Evolutionary conservation across 768 basidiomycete species (phyloP).

Genomic region (Psilocybe azurescens): DNA sequence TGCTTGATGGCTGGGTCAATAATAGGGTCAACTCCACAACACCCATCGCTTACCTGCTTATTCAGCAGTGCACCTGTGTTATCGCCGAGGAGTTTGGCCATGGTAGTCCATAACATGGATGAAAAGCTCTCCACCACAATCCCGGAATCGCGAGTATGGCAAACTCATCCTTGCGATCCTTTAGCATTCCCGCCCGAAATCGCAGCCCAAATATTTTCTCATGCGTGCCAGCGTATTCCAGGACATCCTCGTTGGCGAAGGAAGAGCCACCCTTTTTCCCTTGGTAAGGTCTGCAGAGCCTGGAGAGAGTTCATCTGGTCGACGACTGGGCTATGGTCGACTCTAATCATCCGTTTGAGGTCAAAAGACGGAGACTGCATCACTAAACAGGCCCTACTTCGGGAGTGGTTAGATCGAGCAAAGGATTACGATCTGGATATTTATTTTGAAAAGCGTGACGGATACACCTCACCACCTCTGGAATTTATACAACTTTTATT

Average conservation of each 20-base stretch:
- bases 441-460: neutral
- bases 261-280: constrained; percentile 1
- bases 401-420: constrained; percentile 6
- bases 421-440: neutral
- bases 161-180: neutral
- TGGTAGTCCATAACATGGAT: neutral
- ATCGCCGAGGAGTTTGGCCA: neutral
- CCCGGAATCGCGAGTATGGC: neutral
- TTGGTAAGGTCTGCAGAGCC: constrained; percentile 9
- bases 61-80: no score
- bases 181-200: neutral
- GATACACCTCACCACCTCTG: neutral
- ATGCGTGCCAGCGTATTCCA: neutral
- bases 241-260: neutral
- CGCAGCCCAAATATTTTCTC: neutral
- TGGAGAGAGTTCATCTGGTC: constrained; percentile 15
- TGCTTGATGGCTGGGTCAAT: neutral
- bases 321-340: constrained; percentile 7
- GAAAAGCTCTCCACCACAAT: no score
- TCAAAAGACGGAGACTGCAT: neutral
- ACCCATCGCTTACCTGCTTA: no score
- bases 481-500: neutral
- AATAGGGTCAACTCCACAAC: no score
- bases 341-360: neutral
- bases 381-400: neutral